Conservation (phyloP, 495 filamentous ascomycete genomes). For the Neurospora sp. region DNA sequence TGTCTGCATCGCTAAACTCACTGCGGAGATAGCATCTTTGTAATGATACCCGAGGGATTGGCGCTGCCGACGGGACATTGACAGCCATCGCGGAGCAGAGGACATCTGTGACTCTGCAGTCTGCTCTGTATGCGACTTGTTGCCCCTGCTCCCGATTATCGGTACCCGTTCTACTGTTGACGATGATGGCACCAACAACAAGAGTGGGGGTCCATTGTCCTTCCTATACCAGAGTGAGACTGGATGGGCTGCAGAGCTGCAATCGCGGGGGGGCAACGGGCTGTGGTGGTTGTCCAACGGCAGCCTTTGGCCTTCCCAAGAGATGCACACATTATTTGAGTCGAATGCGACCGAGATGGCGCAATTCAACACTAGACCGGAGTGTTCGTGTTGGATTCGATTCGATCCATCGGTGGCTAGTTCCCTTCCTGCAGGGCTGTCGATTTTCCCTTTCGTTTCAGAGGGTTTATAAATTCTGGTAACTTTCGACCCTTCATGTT, state of each 20-base stretch:
- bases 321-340: not conserved
- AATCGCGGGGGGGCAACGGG: not conserved
- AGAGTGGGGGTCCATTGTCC: slow-evolving; percentile 4
- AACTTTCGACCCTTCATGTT: not conserved
- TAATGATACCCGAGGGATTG: not conserved
- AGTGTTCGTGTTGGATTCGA: not conserved
- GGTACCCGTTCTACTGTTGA: not conserved
- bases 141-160: slow-evolving; percentile 1
- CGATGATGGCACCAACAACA: not conserved
- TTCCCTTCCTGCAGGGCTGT: not conserved
- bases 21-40: not conserved
- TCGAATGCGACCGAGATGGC: slow-evolving; percentile 9
- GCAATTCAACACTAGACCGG: slow-evolving; percentile 8
- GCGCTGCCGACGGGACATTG: not conserved
- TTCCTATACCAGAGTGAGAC: not conserved
- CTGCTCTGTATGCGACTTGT: not conserved
- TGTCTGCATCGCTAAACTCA: not conserved
- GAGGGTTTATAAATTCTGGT: not conserved
- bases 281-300: not conserved
- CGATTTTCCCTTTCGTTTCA: not conserved
- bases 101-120: not conserved
- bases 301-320: not conserved
- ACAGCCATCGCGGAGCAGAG: not conserved
- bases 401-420: not conserved
- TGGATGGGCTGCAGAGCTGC: not conserved